These are phyloP conservation scores for Penicillium capsulatum DNA, from an alignment of 2,329 filamentous ascomycete species.

Conservation along the genomic window DNA sequence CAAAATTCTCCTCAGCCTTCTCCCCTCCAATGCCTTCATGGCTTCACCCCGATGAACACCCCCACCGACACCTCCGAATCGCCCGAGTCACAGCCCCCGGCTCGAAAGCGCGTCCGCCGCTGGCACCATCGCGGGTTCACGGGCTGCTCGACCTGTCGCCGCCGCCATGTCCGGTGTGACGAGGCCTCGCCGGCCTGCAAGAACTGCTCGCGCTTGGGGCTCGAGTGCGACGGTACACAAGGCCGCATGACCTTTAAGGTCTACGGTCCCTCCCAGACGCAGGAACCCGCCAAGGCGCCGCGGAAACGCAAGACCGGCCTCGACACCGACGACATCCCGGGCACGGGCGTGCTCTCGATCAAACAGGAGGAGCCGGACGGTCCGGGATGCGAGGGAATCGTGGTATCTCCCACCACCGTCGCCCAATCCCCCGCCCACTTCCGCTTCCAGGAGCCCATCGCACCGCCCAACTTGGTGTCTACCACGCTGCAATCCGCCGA, in stretches of 20 bases:
- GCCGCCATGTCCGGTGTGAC: slow-evolving; percentile 39
- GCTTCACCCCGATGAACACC: slow-evolving; percentile 24
- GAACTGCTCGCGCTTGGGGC: slow-evolving; percentile 35
- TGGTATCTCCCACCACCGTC: slow-evolving; percentile 27
- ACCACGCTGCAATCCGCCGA: slow-evolving; percentile 19
- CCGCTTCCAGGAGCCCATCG: slow-evolving; percentile 26
- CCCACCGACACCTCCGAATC: slow-evolving; percentile 12
- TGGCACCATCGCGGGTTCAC: slow-evolving; percentile 44
- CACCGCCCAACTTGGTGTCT: slow-evolving; percentile 8
- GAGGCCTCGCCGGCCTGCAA: slow-evolving; percentile 36
- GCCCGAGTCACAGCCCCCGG: slow-evolving; percentile 15
- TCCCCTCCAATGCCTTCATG: not conserved
- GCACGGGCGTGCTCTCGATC: slow-evolving; percentile 4
- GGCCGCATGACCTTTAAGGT: slow-evolving; percentile 39
- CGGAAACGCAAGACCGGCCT: slow-evolving; percentile 21
- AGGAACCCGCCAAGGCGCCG: slow-evolving; percentile 12
- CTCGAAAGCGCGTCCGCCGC: slow-evolving; percentile 33
- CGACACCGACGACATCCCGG: slow-evolving; percentile 9
- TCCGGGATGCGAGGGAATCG: slow-evolving; percentile 17
- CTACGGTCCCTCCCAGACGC: slow-evolving; percentile 29
- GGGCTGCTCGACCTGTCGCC: slow-evolving; percentile 40
- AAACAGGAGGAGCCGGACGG: slow-evolving; percentile 11
- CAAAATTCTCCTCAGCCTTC: too few relatives aligned
- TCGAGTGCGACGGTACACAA: slow-evolving; percentile 34
- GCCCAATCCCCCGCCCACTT: slow-evolving; percentile 19